phyloP scores from a whole-genome alignment of 164 flowering plant genomes.

The Magnolia kwangsiensis region DNA sequence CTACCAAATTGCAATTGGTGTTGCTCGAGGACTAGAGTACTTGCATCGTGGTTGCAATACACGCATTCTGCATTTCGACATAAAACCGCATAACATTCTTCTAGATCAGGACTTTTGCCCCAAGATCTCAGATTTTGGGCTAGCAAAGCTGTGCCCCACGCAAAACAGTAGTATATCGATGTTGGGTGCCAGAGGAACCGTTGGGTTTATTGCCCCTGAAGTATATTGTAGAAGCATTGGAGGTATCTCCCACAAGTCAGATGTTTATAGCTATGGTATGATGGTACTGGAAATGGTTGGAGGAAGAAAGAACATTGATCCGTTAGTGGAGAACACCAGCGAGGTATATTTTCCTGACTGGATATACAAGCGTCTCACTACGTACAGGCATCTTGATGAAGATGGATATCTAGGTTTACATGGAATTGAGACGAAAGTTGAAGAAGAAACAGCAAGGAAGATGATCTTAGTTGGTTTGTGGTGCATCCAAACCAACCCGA shows the following conservation, averaged over 20 bases:
- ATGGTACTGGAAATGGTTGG: constrained; percentile 8
- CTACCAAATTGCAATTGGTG: no score
- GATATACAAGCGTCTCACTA: neutral
- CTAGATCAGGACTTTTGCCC: constrained; percentile 5
- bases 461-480: constrained; percentile 5
- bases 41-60: no score
- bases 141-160: constrained; percentile 1
- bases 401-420: neutral
- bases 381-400: neutral
- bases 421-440: neutral
- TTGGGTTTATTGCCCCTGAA: constrained; percentile 12
- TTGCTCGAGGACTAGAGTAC: no score
- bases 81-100: constrained; percentile 12
- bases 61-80: no score
- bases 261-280: constrained; percentile 12
- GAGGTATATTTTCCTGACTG: constrained; percentile 8
- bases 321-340: neutral
- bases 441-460: constrained; percentile 1
- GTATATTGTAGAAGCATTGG: constrained; percentile 4
- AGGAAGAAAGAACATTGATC: neutral
- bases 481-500: constrained; percentile 5
- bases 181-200: constrained; percentile 3
- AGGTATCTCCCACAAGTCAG: constrained; percentile 7
- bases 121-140: constrained; percentile 13
- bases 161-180: constrained; percentile 4